Base-by-base conservation (phyloP, 2,329 filamentous ascomycete genomes). In the Orbilia javanica region DNA sequence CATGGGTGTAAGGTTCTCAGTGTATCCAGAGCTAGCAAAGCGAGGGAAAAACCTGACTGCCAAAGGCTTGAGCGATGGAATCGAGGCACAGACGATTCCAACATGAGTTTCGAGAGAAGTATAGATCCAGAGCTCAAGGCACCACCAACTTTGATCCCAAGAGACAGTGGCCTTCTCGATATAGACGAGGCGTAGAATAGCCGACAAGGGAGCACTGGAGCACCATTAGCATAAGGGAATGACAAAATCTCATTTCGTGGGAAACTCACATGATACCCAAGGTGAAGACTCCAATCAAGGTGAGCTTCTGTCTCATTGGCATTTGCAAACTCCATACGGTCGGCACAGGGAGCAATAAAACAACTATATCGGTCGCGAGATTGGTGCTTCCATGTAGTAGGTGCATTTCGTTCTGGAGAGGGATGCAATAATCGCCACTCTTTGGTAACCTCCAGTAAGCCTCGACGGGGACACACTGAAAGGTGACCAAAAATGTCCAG, bases 311-410 rank as follows among this genome's bases (percentile, higher is more conserved):
- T 52, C 84, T 86, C 10, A 80, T 79, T 0, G 87, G 86, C 42
- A 89, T 83, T 62, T 86, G 84, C 0, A 88, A 82, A 15, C 83
- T 82, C 79, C 85, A 83, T 7, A 88, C 84, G 2, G 85, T 86
- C 22, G 84, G 84, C 53, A 89, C 85, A 0, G 88, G 88, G 2
- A 89, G 83, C 0, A 86, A 81, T 39, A 88, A 87, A n/a, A 87
- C 85, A 10, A 87, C 81, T 50, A 90, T 85, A 82, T 91, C 88
- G 5, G 88, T 89, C 50, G 87, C 81, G 55, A 89, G 89, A 82
- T 90, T 90, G 79, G 89, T 85, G 29, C 88, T 86, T 1, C 89
- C 88, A 39, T 89, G 85, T 39, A 85, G 85, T 31, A 88, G 85
- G 29, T 89, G 85, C 63, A 88, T 87, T 0, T 84, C 83, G 1